These are phyloP conservation scores for Dactylorhiza incarnata DNA, from an alignment of 106 monocot genomes.

Conservation along the genomic window DNA sequence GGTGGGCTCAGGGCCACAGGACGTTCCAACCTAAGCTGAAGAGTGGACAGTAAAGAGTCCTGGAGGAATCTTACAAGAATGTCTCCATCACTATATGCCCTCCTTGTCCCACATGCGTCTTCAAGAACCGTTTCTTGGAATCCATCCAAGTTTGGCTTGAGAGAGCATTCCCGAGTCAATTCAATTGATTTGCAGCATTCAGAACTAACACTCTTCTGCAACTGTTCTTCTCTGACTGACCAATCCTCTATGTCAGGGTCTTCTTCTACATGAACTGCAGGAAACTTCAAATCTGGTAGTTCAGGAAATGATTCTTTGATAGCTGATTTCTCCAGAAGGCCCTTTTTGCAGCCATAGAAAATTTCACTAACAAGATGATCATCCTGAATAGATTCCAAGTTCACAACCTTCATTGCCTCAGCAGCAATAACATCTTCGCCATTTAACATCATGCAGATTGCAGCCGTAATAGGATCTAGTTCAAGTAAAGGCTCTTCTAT, in stretches of 20 bases:
- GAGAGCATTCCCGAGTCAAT: slow-evolving; percentile 22
- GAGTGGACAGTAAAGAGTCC: neutral
- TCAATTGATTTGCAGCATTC: slow-evolving; percentile 54
- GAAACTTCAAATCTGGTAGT: slow-evolving; percentile 34
- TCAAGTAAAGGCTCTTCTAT: slow-evolving; percentile 36
- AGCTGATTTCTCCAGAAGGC: slow-evolving; percentile 40
- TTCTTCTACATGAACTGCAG: slow-evolving; percentile 27
- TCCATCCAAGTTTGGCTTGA: slow-evolving; percentile 42
- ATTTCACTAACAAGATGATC: slow-evolving; percentile 57
- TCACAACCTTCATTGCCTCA: slow-evolving; percentile 37
- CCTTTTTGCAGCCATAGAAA: slow-evolving; percentile 73
- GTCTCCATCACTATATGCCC: slow-evolving; percentile 64
- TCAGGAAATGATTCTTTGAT: slow-evolving; percentile 40
- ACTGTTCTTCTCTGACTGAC: slow-evolving; percentile 14
- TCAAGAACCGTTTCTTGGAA: slow-evolving; percentile 56
- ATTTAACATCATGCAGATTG: slow-evolving; percentile 54
- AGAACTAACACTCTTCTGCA: slow-evolving; percentile 61
- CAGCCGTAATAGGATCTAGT: slow-evolving; percentile 49
- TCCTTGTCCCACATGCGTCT: slow-evolving; percentile 50
- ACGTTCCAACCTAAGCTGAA: neutral
- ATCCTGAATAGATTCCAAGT: slow-evolving; percentile 44
- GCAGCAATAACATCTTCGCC: slow-evolving; percentile 29
- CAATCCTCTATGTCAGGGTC: slow-evolving; percentile 9
- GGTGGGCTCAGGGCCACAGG: too few relatives aligned
- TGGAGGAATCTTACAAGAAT: slow-evolving; percentile 29